Evolutionary conservation across 2,329 filamentous ascomycete genomes (phyloP).

Genomic region (Neopestalotiopsis sp.): DNA sequence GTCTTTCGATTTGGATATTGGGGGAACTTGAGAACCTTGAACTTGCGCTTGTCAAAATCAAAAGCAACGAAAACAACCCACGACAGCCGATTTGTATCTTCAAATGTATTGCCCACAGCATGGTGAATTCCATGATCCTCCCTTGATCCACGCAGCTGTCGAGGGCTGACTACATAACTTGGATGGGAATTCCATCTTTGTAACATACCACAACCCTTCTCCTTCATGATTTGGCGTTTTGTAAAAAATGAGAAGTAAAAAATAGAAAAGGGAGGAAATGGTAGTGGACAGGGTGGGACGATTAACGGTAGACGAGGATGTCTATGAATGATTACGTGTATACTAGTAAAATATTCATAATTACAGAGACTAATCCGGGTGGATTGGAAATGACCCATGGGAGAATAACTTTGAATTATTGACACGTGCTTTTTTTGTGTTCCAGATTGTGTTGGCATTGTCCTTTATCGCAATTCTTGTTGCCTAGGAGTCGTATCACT

Average conservation of each 20-base stretch:
- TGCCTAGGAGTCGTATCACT: too few relatives aligned
- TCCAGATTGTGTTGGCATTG: too few relatives aligned
- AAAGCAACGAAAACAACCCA: too few relatives aligned
- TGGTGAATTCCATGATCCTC: not conserved
- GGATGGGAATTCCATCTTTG: not conserved
- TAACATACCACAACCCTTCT: not conserved
- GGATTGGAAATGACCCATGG: not conserved
- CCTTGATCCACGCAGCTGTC: not conserved
- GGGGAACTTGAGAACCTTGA: too few relatives aligned
- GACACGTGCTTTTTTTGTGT: not conserved
- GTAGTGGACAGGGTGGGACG: not conserved
- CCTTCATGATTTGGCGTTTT: not conserved
- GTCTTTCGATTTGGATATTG: not conserved
- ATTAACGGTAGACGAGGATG: not conserved
- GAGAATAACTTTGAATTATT: not conserved
- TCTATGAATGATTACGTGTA: not conserved
- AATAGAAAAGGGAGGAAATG: not conserved
- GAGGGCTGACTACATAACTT: not conserved
- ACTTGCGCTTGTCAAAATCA: too few relatives aligned
- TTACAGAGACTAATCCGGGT: not conserved
- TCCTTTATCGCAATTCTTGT: too few relatives aligned
- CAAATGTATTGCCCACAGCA: not conserved
- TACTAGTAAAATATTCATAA: not conserved
- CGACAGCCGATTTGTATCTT: too few relatives aligned
- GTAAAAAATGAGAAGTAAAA: not conserved